phyloP scores from a whole-genome alignment of 1,284 basidiomycete species.

The Inonotus hispidus region DNA sequence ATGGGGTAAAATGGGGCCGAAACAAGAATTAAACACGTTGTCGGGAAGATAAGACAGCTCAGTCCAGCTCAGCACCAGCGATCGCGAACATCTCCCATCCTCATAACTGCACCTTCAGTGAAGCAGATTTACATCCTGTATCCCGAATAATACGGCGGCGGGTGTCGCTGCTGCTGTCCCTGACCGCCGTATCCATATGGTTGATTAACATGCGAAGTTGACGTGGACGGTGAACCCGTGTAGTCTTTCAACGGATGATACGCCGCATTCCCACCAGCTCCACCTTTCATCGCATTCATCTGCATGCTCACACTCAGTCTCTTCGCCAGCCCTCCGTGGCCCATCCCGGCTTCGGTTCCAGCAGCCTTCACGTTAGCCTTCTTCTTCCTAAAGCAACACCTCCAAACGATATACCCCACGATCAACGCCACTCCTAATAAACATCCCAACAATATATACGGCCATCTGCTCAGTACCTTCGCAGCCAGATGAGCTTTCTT shows the following conservation, averaged over 20 bases:
- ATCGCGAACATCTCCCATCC: not conserved
- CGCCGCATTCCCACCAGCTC: not conserved
- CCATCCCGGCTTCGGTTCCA: not conserved
- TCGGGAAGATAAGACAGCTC: too few species aligned
- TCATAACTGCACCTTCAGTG: not conserved
- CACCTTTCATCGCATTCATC: slow-evolving; percentile 7
- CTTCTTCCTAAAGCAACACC: slow-evolving; percentile 53
- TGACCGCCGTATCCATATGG: not conserved
- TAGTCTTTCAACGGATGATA: not conserved
- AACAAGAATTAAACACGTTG: too few species aligned
- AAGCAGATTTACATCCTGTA: not conserved
- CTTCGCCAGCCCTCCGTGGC: not conserved
- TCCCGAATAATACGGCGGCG: not conserved
- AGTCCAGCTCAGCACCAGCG: not conserved
- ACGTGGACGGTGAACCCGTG: not conserved
- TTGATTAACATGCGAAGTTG: not conserved
- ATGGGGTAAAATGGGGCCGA: not conserved
- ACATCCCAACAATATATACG: slow-evolving; percentile 66
- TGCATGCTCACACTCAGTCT: slow-evolving; percentile 8
- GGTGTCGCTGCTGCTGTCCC: not conserved
- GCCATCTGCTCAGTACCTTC: slow-evolving; percentile 66
- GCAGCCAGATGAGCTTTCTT: slow-evolving; percentile 69
- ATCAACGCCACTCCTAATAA: slow-evolving; percentile 46
- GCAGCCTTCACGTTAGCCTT: slow-evolving; percentile 27
- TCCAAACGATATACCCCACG: slow-evolving; percentile 51